Percentiles rank a stretch among this genome's conserved stretches.
Evolutionary conservation across 2,329 filamentous ascomycete species (phyloP).

Genomic region (Knufia fluminis): DNA sequence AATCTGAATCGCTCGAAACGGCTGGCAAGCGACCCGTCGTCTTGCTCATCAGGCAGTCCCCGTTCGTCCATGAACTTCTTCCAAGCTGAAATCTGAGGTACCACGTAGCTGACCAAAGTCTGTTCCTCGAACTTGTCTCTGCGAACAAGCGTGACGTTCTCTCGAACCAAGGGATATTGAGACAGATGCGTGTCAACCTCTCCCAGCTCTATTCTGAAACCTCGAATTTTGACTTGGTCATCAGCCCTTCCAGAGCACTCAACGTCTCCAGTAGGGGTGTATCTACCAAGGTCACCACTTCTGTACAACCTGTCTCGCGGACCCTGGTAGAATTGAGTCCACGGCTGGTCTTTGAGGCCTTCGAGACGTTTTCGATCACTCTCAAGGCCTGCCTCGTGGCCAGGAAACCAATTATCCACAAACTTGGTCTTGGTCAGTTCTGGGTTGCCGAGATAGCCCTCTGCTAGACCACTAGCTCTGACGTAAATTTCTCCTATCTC

Average conservation of each 20-base stretch:
- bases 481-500: slow-evolving; percentile 80
- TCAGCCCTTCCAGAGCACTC: slow-evolving; percentile 74
- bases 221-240: slow-evolving; percentile 88
- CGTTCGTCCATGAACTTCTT: slow-evolving; percentile 53
- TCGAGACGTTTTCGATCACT: slow-evolving; percentile 48
- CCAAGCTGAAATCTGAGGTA: slow-evolving; percentile 73
- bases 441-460: slow-evolving; percentile 60
- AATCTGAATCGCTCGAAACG: slow-evolving; percentile 53
- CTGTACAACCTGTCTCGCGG: slow-evolving; percentile 79
- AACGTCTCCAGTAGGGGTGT: slow-evolving; percentile 60
- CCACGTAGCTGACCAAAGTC: slow-evolving; percentile 79
- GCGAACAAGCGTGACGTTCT: slow-evolving; percentile 77
- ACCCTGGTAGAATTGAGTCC: slow-evolving; percentile 69
- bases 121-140: slow-evolving; percentile 78
- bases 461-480: slow-evolving; percentile 71
- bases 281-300: slow-evolving; percentile 76
- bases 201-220: slow-evolving; percentile 87
- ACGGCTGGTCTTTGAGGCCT: slow-evolving; percentile 53
- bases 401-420: slow-evolving; percentile 75
- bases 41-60: slow-evolving; percentile 46
- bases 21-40: slow-evolving; percentile 44
- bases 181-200: slow-evolving; percentile 84
- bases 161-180: slow-evolving; percentile 64
- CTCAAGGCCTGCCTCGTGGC: slow-evolving; percentile 59
- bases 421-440: slow-evolving; percentile 68